A percentile compares a stretch with the other conserved stretches of the same genome.
Conservation (phyloP, 73 alveolate species). For the Tetrahymena malaccensis region DNA sequence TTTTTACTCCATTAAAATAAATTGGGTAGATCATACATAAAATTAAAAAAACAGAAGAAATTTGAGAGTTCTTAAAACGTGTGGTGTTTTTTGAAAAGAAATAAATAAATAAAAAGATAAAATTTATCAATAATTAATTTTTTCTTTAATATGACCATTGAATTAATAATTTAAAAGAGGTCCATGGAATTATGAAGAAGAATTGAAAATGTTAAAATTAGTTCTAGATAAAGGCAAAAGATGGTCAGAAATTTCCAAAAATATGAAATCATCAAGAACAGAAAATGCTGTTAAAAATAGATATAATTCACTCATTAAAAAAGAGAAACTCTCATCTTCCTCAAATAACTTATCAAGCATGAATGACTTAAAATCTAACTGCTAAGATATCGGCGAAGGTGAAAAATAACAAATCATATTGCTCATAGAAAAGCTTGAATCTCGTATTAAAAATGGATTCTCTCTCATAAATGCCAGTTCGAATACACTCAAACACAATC, state of each 20-base stretch:
- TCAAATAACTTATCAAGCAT: not conserved
- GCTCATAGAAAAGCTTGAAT: not conserved
- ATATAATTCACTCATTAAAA: conserved; percentile 34
- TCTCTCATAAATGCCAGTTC: not conserved
- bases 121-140: no score
- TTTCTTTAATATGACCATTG: not conserved
- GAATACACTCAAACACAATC: not conserved
- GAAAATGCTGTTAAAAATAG: conserved; percentile 35
- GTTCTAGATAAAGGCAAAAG: conserved; percentile 31
- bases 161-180: conserved; percentile 5
- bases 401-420: not conserved
- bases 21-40: not conserved
- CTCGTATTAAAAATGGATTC: not conserved
- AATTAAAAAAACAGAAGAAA: not conserved
- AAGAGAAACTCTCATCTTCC: conserved; percentile 2
- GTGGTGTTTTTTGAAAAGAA: not conserved
- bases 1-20: not conserved
- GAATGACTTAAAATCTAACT: not conserved
- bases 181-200: conserved; percentile 47
- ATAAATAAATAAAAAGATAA: no score
- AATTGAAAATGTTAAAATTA: conserved; percentile 4
- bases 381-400: not conserved
- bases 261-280: conserved; percentile 17
- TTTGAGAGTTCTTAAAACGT: not conserved
- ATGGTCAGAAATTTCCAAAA: conserved; percentile 43